Percentiles rank a stretch among this genome's conserved stretches.
These are phyloP conservation scores for Primulina huaijiensis DNA, from an alignment of 257 asterid species.

Conservation along the genomic window DNA sequence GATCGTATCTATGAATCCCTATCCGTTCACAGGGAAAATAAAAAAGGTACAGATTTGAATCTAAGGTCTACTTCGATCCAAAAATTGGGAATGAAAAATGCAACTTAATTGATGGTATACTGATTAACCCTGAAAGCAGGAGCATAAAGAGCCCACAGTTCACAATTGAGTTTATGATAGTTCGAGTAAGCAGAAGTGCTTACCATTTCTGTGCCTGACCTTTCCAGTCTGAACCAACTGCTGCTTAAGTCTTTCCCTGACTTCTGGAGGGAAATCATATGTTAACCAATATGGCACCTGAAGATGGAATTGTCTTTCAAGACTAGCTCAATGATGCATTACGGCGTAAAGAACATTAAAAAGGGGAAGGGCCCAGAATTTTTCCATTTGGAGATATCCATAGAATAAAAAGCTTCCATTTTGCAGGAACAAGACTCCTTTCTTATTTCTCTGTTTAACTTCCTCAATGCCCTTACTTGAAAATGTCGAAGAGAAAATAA, in stretches of 20 bases:
- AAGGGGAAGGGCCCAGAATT: neutral
- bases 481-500: neutral
- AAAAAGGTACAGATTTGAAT: neutral
- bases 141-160: neutral
- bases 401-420: no score
- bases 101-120: neutral
- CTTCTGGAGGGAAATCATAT: slow-evolving; percentile 89
- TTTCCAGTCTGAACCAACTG: slow-evolving; percentile 96
- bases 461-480: neutral
- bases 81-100: neutral
- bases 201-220: slow-evolving; percentile 99
- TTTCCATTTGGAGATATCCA: neutral
- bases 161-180: slow-evolving; percentile 8
- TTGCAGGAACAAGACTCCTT: no score
- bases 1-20: neutral
- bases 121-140: neutral
- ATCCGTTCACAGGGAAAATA: neutral
- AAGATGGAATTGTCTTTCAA: slow-evolving; percentile 26
- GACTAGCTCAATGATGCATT: slow-evolving; percentile 20
- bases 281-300: slow-evolving; percentile 93
- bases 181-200: slow-evolving; percentile 27
- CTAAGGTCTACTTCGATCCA: neutral
- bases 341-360: slow-evolving; percentile 2
- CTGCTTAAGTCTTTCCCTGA: slow-evolving; percentile 64
- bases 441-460: neutral